Evolutionary conservation across 495 filamentous ascomycete species (phyloP), one percentile per base, ranked within the genome.

Genomic region (Barbatosphaeria neglecta): DNA sequence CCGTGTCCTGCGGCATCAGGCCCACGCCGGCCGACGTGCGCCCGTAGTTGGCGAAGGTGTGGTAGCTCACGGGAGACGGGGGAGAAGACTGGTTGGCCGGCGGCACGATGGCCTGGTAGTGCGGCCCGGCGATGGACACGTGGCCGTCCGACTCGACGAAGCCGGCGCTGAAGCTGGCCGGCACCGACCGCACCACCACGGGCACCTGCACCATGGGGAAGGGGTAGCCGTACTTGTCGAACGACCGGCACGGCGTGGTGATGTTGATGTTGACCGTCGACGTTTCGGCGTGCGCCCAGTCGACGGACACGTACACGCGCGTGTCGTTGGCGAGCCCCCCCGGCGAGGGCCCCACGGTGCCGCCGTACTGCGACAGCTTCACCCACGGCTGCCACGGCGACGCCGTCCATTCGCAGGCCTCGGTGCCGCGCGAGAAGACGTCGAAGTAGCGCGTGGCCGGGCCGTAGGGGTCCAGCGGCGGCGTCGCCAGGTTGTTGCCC

Each of bases 71-170:
- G 28, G 61, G 60, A n/a, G 61, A 56, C 47, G 63, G 64, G 3
- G 56, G 46, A 1, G 56, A 48, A 23, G 64, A 59, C 37, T 67
- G 52, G 6, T 62, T 47, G 6, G 47, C 22, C 8, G 66, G 52
- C 22, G 72, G 67, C 24, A 72, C 51, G 41, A 67, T 58, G 19
- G 57, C 44, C 46, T 65, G 51, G 61, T 73, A 76, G 55, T 82
- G 70, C 16, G 74, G 70, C 9, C 74, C 72, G 52, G 81, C 72
- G 48, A 86, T 81, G 47, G 78, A 65, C 37, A 88, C 59, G 46
- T 73, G 65, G 37, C 67, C 68, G 52, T 83, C 77, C 4, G 66
- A 68, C 59, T 88, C 83, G 49, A 85, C 75, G 50, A 82, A 85
- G 39, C 81, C 82, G 37, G 63, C 41, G 5, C 57, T 68, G 63